Percentiles rank a stretch among this genome's conserved stretches.
Conservation (phyloP, 1,284 basidiomycete genomes). For the Fomitiporia mediterranea region DNA sequence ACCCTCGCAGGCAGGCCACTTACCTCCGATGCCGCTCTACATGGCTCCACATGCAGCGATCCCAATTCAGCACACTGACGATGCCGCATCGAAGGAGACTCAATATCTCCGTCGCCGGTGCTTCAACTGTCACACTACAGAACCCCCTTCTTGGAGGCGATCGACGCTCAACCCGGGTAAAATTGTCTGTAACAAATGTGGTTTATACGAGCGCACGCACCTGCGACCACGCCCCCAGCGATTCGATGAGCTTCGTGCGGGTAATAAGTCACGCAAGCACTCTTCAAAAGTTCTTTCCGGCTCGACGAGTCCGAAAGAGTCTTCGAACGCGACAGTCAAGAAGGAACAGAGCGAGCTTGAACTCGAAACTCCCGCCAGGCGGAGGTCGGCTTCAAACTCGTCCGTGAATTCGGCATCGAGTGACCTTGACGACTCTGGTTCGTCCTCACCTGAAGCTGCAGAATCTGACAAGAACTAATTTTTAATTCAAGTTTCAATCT, state of each 20-base stretch:
- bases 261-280: constrained; percentile 71
- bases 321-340: constrained; percentile 44
- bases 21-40: constrained; percentile 35
- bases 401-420: constrained; percentile 53
- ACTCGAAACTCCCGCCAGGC: constrained; percentile 38
- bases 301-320: constrained; percentile 27
- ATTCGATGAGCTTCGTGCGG: constrained; percentile 78
- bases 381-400: constrained; percentile 56
- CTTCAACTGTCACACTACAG: constrained; percentile 85
- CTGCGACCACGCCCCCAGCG: constrained; percentile 72
- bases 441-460: constrained; percentile 29
- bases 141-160: constrained; percentile 80
- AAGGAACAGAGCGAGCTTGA: constrained; percentile 55
- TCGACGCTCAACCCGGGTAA: constrained; percentile 82
- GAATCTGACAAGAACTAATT: constrained; percentile 1
- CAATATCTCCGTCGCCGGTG: constrained; percentile 79
- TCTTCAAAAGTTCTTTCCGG: constrained; percentile 35
- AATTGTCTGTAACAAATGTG: constrained; percentile 88
- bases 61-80: constrained; percentile 79
- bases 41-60: constrained; percentile 51
- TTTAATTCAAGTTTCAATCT: constrained; percentile 50
- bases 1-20: constrained; percentile 28
- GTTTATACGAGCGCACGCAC: constrained; percentile 81
- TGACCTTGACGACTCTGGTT: constrained; percentile 74
- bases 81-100: constrained; percentile 81